Conservation (phyloP, 495 filamentous ascomycete genomes). For the Trichocladium antarcticum region DNA sequence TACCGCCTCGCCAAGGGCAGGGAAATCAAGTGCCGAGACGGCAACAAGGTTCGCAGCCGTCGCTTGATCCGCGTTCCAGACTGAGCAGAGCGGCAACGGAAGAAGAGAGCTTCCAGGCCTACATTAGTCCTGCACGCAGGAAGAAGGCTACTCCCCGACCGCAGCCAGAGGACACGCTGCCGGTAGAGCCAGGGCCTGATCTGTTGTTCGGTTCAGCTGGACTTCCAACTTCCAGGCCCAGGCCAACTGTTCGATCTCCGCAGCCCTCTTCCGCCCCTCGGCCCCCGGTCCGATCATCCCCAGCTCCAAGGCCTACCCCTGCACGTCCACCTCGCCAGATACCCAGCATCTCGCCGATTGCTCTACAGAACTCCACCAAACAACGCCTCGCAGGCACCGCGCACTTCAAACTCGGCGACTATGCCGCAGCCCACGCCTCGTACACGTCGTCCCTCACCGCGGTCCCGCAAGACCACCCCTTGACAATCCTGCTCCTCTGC, state of each 20-base stretch:
- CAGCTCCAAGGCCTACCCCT: slow-evolving; percentile 23
- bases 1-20: slow-evolving; percentile 21
- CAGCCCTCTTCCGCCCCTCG: slow-evolving; percentile 24
- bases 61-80: slow-evolving; percentile 46
- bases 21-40: slow-evolving; percentile 29
- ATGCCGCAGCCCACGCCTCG: slow-evolving; percentile 65
- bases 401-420: slow-evolving; percentile 91
- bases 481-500: slow-evolving; percentile 74
- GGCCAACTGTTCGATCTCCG: slow-evolving; percentile 19
- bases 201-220: slow-evolving; percentile 42
- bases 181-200: slow-evolving; percentile 44
- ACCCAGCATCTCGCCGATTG: slow-evolving; percentile 54
- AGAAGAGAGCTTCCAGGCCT: slow-evolving; percentile 72
- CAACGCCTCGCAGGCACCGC: slow-evolving; percentile 68
- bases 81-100: slow-evolving; percentile 63
- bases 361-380: slow-evolving; percentile 59
- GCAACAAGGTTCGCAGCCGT: slow-evolving; percentile 36
- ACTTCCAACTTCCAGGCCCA: slow-evolving; percentile 12
- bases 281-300: slow-evolving; percentile 35
- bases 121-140: slow-evolving; percentile 78
- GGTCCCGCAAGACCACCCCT: slow-evolving; percentile 70
- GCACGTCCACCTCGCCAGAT: slow-evolving; percentile 47
- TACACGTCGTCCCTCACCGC: slow-evolving; percentile 66
- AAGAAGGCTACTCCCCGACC: slow-evolving; percentile 50
- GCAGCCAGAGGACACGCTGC: slow-evolving; percentile 27